Evolutionary conservation across 2,329 filamentous ascomycete genomes (phyloP).

Genomic region (Didymella glomerata): DNA sequence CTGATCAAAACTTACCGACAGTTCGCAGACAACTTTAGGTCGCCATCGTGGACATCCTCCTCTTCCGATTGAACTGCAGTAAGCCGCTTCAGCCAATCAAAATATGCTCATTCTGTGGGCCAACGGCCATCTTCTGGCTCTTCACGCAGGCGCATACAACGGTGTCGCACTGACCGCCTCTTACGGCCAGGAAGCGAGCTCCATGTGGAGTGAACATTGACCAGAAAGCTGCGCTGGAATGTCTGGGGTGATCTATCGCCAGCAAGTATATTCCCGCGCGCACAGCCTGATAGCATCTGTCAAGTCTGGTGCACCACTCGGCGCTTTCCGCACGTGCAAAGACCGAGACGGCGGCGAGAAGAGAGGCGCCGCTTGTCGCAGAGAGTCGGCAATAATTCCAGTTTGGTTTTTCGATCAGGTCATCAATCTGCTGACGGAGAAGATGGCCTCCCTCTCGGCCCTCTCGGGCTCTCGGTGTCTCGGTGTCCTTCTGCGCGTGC

Average conservation of each 20-base stretch:
- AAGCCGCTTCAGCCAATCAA: neutral
- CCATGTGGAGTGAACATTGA: neutral
- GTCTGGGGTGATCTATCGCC: conserved; percentile 2
- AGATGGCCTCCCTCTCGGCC: neutral
- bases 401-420: neutral
- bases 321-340: conserved; percentile 1
- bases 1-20: neutral
- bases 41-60: neutral
- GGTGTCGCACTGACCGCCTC: neutral
- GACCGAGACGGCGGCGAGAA: neutral
- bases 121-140: neutral
- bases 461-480: neutral
- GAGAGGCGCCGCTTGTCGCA: neutral
- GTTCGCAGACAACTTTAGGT: neutral
- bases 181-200: neutral
- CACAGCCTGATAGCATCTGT: neutral
- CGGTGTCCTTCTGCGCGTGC: neutral
- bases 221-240: neutral
- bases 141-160: neutral
- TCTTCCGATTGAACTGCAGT: neutral
- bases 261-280: neutral
- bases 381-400: neutral
- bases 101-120: neutral
- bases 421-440: neutral
- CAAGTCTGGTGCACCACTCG: neutral